These are phyloP conservation scores for Rhododendron henanense DNA, from an alignment of 148 eudicot species.

Conservation along the genomic window DNA sequence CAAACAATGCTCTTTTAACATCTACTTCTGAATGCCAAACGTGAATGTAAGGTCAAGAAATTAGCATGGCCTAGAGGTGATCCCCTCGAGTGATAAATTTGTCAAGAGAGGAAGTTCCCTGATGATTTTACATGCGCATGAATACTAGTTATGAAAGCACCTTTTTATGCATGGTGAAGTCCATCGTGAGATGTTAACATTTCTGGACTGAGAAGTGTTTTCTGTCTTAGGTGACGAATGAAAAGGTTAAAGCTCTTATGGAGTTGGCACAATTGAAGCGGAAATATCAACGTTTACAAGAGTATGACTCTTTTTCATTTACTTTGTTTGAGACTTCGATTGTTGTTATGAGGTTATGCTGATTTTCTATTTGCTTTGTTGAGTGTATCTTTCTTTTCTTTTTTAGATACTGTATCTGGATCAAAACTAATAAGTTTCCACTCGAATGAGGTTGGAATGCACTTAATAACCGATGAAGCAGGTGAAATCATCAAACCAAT, in stretches of 20 bases:
- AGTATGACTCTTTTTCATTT: slow-evolving; percentile 37
- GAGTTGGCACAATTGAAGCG: slow-evolving; percentile 78
- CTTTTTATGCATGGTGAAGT: neutral
- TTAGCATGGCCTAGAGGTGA: neutral
- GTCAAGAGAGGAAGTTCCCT: neutral
- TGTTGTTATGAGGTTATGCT: neutral
- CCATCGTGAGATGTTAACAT: neutral
- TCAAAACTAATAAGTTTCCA: neutral
- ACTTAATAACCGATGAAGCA: neutral
- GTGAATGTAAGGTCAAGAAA: neutral
- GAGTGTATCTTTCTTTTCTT: neutral
- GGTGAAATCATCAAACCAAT: neutral
- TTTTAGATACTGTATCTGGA: neutral
- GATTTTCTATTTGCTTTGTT: neutral
- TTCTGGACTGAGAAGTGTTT: slow-evolving; percentile 14
- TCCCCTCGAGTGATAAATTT: neutral
- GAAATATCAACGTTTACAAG: slow-evolving; percentile 53
- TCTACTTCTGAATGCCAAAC: neutral
- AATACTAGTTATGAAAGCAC: neutral
- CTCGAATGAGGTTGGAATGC: neutral
- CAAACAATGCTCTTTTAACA: neutral
- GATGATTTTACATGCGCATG: neutral
- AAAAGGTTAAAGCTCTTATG: slow-evolving; percentile 88
- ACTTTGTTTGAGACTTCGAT: neutral
- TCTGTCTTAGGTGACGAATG: slow-evolving; percentile 65